phyloP scores from a whole-genome alignment of 768 basidiomycete genomes.

The Hericium erinaceus region DNA sequence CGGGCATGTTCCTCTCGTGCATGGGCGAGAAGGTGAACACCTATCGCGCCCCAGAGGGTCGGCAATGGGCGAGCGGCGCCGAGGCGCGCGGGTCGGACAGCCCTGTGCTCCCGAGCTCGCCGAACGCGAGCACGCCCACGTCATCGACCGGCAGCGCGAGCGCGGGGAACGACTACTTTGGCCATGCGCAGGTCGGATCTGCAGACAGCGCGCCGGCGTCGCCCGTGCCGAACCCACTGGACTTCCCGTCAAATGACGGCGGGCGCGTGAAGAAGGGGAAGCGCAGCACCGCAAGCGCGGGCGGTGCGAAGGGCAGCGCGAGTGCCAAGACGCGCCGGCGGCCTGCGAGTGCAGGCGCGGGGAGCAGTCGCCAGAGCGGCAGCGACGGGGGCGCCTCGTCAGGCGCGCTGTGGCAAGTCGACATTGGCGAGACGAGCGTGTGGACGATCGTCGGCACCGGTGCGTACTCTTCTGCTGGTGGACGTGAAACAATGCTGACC shows the following conservation, averaged over 20 bases:
- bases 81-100: slow-evolving; percentile 34
- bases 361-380: slow-evolving; percentile 42
- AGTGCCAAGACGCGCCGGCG: slow-evolving; percentile 57
- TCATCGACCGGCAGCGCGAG: slow-evolving; percentile 28
- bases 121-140: slow-evolving; percentile 53
- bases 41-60: slow-evolving; percentile 74
- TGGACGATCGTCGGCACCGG: slow-evolving; percentile 94
- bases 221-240: slow-evolving; percentile 43
- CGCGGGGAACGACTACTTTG: slow-evolving; percentile 57
- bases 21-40: slow-evolving; percentile 93
- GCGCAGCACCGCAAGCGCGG: slow-evolving; percentile 67
- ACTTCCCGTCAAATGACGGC: slow-evolving; percentile 73
- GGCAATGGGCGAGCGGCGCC: slow-evolving; percentile 46
- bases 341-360: slow-evolving; percentile 57
- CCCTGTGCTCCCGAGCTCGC: slow-evolving; percentile 56
- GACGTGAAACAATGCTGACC: background rate
- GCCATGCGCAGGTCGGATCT: slow-evolving; percentile 22
- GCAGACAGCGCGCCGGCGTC: slow-evolving; percentile 61
- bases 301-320: slow-evolving; percentile 42
- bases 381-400: slow-evolving; percentile 65
- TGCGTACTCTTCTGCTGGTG: slow-evolving; percentile 25
- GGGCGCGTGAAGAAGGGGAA: slow-evolving; percentile 76
- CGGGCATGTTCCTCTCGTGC: slow-evolving; percentile 81
- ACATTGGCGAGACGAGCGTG: slow-evolving; percentile 88
- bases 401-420: slow-evolving; percentile 79